These are phyloP conservation scores for Alternaria infectoria DNA, from an alignment of 2,329 filamentous ascomycete genomes.

Conservation along the genomic window DNA sequence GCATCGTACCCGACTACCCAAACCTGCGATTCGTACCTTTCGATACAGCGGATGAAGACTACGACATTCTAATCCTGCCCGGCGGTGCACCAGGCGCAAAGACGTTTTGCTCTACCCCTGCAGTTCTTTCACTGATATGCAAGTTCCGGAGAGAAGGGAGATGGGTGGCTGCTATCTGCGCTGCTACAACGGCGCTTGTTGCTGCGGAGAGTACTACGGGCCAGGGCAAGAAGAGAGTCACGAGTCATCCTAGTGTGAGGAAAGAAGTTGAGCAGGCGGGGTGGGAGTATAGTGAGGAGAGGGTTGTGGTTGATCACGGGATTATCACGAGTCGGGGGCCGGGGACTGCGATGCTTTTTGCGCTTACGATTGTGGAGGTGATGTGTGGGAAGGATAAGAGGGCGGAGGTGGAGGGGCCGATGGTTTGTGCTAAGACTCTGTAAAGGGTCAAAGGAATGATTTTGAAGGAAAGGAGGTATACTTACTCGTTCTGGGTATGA, in stretches of 20 bases:
- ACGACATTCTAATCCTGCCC: constrained; percentile 47
- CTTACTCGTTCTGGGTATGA: too few relatives aligned
- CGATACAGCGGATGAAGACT: background rate
- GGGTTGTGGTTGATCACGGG: constrained; percentile 44
- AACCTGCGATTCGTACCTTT: too few relatives aligned
- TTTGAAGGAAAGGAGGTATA: too few relatives aligned
- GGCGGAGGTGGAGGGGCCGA: constrained; percentile 57
- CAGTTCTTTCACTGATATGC: constrained; percentile 38
- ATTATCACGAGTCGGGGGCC: constrained; percentile 48
- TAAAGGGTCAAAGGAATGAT: constrained; percentile 5
- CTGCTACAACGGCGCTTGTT: constrained; percentile 48
- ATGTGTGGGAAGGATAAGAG: constrained; percentile 53
- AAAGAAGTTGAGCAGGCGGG: constrained; percentile 36
- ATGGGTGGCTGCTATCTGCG: constrained; percentile 47
- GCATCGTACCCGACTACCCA: constrained; percentile 42
- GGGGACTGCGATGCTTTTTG: constrained; percentile 48
- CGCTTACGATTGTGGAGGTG: constrained; percentile 48
- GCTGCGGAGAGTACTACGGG: constrained; percentile 25
- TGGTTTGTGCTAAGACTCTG: constrained; percentile 48
- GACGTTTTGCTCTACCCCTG: constrained; percentile 34
- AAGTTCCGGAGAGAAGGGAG: constrained; percentile 39
- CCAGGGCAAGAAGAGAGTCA: constrained; percentile 35
- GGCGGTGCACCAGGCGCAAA: constrained; percentile 48
- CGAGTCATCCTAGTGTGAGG: constrained; percentile 49
- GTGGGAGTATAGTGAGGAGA: constrained; percentile 47